Base-by-base conservation (phyloP, 2,329 filamentous ascomycete species). In the Aspergillus sp. region DNA sequence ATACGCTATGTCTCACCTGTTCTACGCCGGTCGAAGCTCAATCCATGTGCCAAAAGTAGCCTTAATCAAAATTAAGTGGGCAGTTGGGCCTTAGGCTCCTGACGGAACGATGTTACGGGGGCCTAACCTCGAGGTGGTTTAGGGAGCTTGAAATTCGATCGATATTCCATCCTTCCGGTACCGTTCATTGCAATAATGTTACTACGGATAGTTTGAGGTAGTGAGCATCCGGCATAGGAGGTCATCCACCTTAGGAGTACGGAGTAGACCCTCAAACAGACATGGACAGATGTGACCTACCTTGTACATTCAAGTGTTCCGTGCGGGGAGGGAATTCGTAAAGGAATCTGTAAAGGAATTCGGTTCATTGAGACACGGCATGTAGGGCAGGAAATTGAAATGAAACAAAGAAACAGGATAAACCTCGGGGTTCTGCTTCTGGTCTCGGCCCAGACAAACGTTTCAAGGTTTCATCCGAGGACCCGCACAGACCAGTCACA, bases 1-100 rank as follows among this genome's bases (percentile, higher is more conserved):
- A 54, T 58, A 60, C 59, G 57, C 60, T 65, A 69, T 66, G 69
- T 72, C 71, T 72, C 69, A 72, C 62, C 55, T 39, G 49, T 49
- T 31, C 36, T 16, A 46, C 39, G 51, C 54, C 50, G 56, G 51
- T 49, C 18, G 53, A 47, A 50, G 32, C 47, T 55, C 26, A n/a
- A 20, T 59, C 26, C 14, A 46, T 39, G 9, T 49, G 45, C 42
- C 47, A 26, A 22, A 20, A 31, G 36, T 7, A 31, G 32, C 42
- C 36, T 18, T n/a, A 52, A 56, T 52, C 58, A 50, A 61, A 52
- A 58, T 56, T 58, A 56, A 58, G 53, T 53, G 59, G 49, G 16
- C 31, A 18, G 9, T n/a, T 42, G 36, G 36, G 2, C 36, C 36
- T 42, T 42, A n/a, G 36, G 16, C 36, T 42, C 16, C 31, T 55